Percentiles rank a stretch among this genome's conserved stretches.
Conservation (phyloP, 1,139 yeast genomes). For the Blastobotrys apis region DNA sequence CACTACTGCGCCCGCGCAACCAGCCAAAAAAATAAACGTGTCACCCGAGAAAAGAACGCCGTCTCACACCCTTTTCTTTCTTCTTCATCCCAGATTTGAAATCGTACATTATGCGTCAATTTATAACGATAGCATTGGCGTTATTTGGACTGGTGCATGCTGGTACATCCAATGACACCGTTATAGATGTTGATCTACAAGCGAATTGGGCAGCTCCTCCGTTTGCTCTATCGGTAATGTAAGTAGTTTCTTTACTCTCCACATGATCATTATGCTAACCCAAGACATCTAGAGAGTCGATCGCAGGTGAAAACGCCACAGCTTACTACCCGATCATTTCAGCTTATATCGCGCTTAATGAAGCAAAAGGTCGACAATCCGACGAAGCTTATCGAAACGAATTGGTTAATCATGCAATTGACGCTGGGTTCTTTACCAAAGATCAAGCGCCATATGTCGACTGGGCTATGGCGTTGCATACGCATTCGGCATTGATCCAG, state of each 20-base stretch:
- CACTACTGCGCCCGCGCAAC: no score
- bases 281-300: constrained; percentile 43
- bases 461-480: constrained; percentile 50
- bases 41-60: no score
- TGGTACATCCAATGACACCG: not conserved
- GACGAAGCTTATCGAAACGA: constrained; percentile 42
- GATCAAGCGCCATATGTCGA: constrained; percentile 41
- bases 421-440: constrained; percentile 23
- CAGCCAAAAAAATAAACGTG: no score
- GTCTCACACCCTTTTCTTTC: no score
- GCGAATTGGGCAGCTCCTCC: constrained; percentile 39
- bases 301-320: constrained; percentile 47
- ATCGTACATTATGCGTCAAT: no score
- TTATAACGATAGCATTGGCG: no score
- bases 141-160: not conserved
- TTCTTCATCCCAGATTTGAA: no score
- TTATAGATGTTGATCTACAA: constrained; percentile 25
- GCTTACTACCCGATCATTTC: constrained; percentile 48
- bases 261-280: no score
- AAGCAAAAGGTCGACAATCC: constrained; percentile 25
- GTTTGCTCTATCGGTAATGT: constrained; percentile 47
- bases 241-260: no score
- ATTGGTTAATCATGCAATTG: constrained; percentile 36
- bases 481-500: constrained; percentile 57
- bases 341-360: constrained; percentile 34